Base-by-base conservation (phyloP, 495 filamentous ascomycete genomes). In the Friedmanniomyces simplex region DNA sequence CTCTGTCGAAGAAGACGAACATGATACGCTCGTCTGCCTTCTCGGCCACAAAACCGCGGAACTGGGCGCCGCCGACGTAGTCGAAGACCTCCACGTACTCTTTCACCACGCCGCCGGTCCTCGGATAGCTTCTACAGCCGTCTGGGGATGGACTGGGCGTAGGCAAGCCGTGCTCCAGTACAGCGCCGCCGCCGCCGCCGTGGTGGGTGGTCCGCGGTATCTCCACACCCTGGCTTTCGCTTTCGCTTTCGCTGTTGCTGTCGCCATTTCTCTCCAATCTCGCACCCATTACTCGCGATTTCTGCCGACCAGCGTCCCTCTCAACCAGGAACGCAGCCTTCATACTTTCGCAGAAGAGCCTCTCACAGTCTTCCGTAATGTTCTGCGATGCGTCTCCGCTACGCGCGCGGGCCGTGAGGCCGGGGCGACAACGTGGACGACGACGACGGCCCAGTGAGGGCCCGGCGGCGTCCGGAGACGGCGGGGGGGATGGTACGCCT, bases 321-420 rank as follows among this genome's bases (percentile, higher is more conserved):
- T 94, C 90, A 95, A 86, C 90, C 81, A 89, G 84, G 83, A 96
- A 94, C 77, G 86, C 87, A 74, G 82, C 73, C 72, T 78, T 84
- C 84, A 96, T 82, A 76, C 80, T 86, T 81, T 90, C 87, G 79
- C 91, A 96, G 80, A 96, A 93, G 81, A 96, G 91, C 75, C 91
- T 96, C 90, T 95, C 91, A 96, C 91, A 94, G 88, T 95, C 89
- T 88, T 82, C 91, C 88, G 85, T 87, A 79, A 96, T 95, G 76
- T 82, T 83, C 74, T 88, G 82, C 85, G 86, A 80, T 82, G 90
- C 61, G 60, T 59, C 90, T 87, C 88, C 90, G 85, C 83, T 85
- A 79, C 80, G 54, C 51, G 39, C 80, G 68, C 82, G 70, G 70
- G 74, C 77, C 71, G 63, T 58, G 25, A 58, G 65, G 59, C 32